Base-by-base conservation (phyloP, 768 basidiomycete genomes). In the Strobilomyces confusus region DNA sequence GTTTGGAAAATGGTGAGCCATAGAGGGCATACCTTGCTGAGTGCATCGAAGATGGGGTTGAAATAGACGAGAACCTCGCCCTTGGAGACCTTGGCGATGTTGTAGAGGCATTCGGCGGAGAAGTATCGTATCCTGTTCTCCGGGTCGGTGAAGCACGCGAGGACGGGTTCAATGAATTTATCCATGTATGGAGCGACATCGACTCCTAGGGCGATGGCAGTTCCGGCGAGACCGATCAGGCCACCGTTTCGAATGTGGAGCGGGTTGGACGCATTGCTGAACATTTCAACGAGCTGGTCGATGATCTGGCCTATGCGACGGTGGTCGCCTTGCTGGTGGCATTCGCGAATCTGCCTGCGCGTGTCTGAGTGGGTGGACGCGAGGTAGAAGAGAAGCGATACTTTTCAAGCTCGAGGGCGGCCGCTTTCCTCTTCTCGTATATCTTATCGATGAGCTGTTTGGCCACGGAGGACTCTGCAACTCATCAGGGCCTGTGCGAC, bases 61-160 rank as follows among this genome's bases (percentile, higher is more conserved):
- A 98, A 99, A 68, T 95, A 97, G 14, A 98, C 84, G 52, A 99
- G 75, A 30, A 98, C 87, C 70, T 98, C 95, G 36, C 95, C 97
- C 63, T 97, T 95, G 30, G 94, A 95, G 15, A 97, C 95, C 71
- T 95, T 92, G 25, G 90, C 92, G 58, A 99, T 95, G 72, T 99
- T 99, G 75, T 99, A 99, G 58, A 99, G 74, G 65, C 94, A 95
- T 68, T 99, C 97, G 23, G 93, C 95, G 6, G 95, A 95, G 75
- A 97, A 98, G 73, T 98, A 99, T 41, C 93, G 83, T 55, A 98
- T 92, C 66, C 93, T 80, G 72, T 91, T 93, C 76, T 98, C 95
- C 2, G 87, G 79, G 69, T 99, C 97, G 56, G 87, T 83, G 70
- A 99, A 97, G 72, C 95, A 97, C 49, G 82, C 81, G 25, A 98